Evolutionary conservation across 345 rosid species (phyloP).

Genomic region (Gossypium arboreum): DNA sequence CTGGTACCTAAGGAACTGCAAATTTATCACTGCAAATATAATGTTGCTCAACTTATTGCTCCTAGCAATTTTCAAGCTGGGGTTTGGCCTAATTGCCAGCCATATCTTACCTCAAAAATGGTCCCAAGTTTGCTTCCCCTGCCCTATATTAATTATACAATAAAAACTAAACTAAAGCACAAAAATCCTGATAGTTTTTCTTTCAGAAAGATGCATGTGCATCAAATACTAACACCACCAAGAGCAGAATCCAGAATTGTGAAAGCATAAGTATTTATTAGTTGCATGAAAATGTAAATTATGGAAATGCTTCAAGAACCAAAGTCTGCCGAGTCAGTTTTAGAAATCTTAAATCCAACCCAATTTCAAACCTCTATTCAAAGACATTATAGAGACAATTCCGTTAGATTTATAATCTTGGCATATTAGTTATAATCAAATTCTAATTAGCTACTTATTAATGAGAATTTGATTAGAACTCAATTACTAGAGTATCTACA

Average conservation of each 20-base stretch:
- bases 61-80: background rate
- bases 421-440: no score
- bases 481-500: no score
- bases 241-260: background rate
- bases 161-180: background rate
- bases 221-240: background rate
- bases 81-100: background rate
- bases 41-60: background rate
- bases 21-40: background rate
- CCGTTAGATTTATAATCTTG: no score
- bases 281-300: background rate
- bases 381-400: conserved; percentile 9
- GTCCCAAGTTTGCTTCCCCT: background rate
- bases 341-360: background rate
- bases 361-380: background rate
- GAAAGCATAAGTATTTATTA: background rate
- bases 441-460: no score
- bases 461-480: no score
- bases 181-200: background rate
- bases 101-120: background rate
- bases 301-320: background rate
- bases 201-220: background rate
- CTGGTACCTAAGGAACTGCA: background rate
- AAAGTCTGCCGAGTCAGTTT: conserved; percentile 2
- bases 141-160: background rate